phyloP scores from a whole-genome alignment of 176 grass and related monocot species.

The Oryza punctata region DNA sequence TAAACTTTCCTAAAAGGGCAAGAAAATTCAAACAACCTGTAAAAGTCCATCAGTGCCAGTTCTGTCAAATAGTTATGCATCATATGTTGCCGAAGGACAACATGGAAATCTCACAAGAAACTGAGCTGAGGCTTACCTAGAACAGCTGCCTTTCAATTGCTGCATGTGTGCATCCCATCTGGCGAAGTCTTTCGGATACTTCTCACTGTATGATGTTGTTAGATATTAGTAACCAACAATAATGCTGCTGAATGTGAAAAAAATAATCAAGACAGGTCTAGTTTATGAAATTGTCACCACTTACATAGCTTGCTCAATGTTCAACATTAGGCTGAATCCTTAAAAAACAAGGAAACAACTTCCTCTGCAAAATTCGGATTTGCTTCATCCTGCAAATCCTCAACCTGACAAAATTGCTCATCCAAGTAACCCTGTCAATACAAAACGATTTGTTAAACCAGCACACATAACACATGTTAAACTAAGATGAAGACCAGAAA shows the following conservation, averaged over 20 bases:
- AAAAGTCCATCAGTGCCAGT: constrained; percentile 1
- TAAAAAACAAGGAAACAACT: constrained; percentile 86
- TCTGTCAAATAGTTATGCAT: constrained; percentile 20
- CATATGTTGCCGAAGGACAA: constrained; percentile 7
- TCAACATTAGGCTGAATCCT: constrained; percentile 73
- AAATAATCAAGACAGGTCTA: not conserved
- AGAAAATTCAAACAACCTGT: constrained; percentile 25
- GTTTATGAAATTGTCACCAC: constrained; percentile 32
- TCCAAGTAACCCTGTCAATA: constrained; percentile 77
- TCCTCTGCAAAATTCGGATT: constrained; percentile 93
- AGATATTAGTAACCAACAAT: not conserved
- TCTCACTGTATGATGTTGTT: constrained; percentile 61
- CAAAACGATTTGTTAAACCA: constrained; percentile 27
- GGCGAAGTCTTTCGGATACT: constrained; percentile 65
- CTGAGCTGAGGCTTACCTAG: constrained; percentile 49
- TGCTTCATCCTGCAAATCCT: constrained; percentile 85
- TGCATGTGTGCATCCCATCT: constrained; percentile 80
- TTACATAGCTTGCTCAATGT: constrained; percentile 90
- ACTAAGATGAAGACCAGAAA: not conserved
- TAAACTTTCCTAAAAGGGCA: constrained; percentile 24
- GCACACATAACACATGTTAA: not conserved
- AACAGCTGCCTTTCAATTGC: constrained; percentile 79
- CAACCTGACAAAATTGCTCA: constrained; percentile 90
- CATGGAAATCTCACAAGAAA: constrained; percentile 9
- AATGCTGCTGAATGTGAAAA: not conserved